Evolutionary conservation across 2,329 filamentous ascomycete genomes (phyloP), one percentile per base, ranked within the genome.

Genomic region (Stylonectria norvegica): DNA sequence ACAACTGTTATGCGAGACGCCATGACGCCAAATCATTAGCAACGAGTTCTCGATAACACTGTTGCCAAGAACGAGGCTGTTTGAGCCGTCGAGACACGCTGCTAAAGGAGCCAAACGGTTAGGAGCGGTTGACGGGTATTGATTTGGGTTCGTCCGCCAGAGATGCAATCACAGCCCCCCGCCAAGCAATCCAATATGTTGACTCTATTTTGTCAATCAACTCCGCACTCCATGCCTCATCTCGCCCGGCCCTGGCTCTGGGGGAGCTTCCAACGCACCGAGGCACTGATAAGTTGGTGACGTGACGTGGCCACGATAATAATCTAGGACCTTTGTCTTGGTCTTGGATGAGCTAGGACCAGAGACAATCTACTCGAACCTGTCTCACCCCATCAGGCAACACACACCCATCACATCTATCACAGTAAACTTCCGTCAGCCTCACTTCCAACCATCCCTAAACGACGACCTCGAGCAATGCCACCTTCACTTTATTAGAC

Each of bases 381-480:
- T 42, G 40, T 48, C 45, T 40, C 40, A 56, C 40, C 49, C n/a
- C n/a, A n/a, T n/a, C 48, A 18, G 34, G 25, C 25, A 33, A 35
- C 40, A 27, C 30, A 25, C 30, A 31, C 36, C 44, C 40, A 46
- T 31, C 44, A 38, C 29, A 16, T n/a, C 23, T 23, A 20, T 34
- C 18, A 20, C 7, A 16, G 23, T 30, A 30, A 30, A 31, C 20
- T 19, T 19, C 20, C 15, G 38, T 32, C 38, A 36, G 40, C 45
- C 38, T 44, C 41, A 43, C 40, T 46, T 42, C 22, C 20, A 11
- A 33, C 33, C 20, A 20, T 18, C 30, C 23, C 36, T 20, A 33
- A 23, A 33, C 29, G 30, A 22, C 37, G 12, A 9, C n/a, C 27
- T 39, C 4, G n/a, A 34, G 29, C 36, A 36, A 27, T 36, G 35